Evolutionary conservation across 805 yeast genomes (phyloP).

Genomic region (Grigorovia transvaalensis): DNA sequence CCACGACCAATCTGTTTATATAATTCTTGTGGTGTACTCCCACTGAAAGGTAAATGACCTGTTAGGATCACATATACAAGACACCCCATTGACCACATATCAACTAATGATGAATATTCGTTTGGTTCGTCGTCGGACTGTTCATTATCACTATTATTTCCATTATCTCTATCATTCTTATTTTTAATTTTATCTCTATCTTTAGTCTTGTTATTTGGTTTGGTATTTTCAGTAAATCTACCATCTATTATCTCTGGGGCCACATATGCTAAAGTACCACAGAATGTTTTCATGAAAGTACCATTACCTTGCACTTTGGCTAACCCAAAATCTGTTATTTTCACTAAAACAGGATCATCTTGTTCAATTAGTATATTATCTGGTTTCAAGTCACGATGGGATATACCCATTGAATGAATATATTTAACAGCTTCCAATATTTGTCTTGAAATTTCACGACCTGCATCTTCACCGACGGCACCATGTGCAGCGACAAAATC

Average conservation of each 20-base stretch:
- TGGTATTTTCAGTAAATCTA: background rate
- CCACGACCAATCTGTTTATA: slow-evolving; percentile 70
- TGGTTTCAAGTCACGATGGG: slow-evolving; percentile 95
- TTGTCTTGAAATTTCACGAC: slow-evolving; percentile 77
- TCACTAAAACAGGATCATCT: slow-evolving; percentile 85
- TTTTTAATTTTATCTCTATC: slow-evolving; percentile 11
- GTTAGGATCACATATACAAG: slow-evolving; percentile 83
- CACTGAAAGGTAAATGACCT: slow-evolving; percentile 90
- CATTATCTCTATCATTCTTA: slow-evolving; percentile 3
- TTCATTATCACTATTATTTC: background rate
- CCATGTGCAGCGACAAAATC: slow-evolving; percentile 93
- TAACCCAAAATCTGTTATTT: slow-evolving; percentile 91
- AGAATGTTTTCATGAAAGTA: slow-evolving; percentile 86
- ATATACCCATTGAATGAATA: slow-evolving; percentile 81
- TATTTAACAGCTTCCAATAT: slow-evolving; percentile 74
- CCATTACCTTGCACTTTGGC: slow-evolving; percentile 84
- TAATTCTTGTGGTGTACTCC: slow-evolving; percentile 78
- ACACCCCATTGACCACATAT: slow-evolving; percentile 97
- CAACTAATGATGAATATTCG: slow-evolving; percentile 76
- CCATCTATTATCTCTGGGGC: slow-evolving; percentile 82
- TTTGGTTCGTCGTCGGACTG: slow-evolving; percentile 15
- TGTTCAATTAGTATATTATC: slow-evolving; percentile 86
- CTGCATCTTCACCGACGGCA: slow-evolving; percentile 82
- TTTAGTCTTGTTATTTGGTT: slow-evolving; percentile 9
- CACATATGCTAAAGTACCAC: slow-evolving; percentile 94